Evolutionary conservation across 441 rosid species (phyloP).

Genomic region (Pelargonium citronellum): DNA sequence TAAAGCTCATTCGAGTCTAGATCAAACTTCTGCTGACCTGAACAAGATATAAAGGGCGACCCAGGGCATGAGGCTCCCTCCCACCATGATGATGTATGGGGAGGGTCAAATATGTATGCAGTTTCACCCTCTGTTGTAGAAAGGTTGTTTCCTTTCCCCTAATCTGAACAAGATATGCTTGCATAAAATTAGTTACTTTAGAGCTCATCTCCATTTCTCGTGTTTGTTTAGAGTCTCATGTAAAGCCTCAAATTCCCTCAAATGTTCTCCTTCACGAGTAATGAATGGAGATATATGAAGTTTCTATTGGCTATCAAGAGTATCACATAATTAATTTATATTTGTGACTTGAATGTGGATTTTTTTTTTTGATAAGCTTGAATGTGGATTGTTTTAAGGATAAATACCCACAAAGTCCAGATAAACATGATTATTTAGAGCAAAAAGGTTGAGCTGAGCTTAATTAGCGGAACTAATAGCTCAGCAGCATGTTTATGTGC

Average conservation of each 20-base stretch:
- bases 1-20: not conserved
- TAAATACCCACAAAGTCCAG: not conserved
- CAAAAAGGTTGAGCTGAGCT: not conserved
- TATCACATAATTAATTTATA: not conserved
- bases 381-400: not conserved
- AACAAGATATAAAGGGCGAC: not conserved
- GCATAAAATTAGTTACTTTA: not conserved
- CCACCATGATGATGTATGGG: not conserved
- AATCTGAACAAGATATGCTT: not conserved
- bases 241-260: constrained; percentile 1
- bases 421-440: not conserved
- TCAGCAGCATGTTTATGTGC: not conserved
- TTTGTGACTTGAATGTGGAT: not conserved
- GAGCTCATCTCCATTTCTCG: not conserved
- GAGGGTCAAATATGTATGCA: not conserved
- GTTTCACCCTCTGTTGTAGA: not conserved
- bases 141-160: not conserved
- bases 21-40: not conserved
- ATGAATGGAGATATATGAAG: not conserved
- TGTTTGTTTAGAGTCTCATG: not conserved
- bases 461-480: not conserved
- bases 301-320: constrained; percentile 2
- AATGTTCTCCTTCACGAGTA: not conserved
- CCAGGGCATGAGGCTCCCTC: not conserved
- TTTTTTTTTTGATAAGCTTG: too few relatives aligned